phyloP scores from a whole-genome alignment of 306 rosid species.

The Medicago ruthenica region DNA sequence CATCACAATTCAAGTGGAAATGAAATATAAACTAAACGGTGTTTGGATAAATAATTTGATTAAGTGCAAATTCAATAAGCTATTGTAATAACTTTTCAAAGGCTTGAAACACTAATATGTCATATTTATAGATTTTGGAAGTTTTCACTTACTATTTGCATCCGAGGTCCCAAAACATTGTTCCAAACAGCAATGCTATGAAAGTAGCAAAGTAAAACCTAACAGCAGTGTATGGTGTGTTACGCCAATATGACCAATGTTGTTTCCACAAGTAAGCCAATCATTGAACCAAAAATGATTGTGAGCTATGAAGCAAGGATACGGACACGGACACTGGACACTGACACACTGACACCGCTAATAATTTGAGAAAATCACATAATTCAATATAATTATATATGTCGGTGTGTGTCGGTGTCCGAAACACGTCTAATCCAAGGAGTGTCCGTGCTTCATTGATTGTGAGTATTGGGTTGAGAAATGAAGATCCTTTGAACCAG shows the following conservation, averaged over 20 bases:
- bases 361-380: too few relatives aligned
- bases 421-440: too few relatives aligned
- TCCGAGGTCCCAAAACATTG: conserved; percentile 49
- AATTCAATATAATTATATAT: too few relatives aligned
- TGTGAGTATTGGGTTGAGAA: conserved; percentile 64
- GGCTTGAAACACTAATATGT: too few relatives aligned
- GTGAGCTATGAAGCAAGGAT: too few relatives aligned
- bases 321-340: too few relatives aligned
- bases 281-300: conserved; percentile 55
- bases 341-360: too few relatives aligned
- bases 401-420: too few relatives aligned
- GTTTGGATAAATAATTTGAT: too few relatives aligned
- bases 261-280: conserved; percentile 88
- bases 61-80: background rate
- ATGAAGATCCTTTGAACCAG: conserved; percentile 65
- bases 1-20: conserved; percentile 22
- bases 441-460: too few relatives aligned
- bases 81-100: too few relatives aligned
- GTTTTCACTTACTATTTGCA: conserved; percentile 45
- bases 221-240: conserved; percentile 49
- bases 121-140: background rate
- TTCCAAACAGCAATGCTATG: conserved; percentile 43
- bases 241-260: conserved; percentile 39
- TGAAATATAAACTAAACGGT: too few relatives aligned
- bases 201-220: conserved; percentile 49